These are phyloP conservation scores for Moesziomyces sp. DNA, from an alignment of 1,284 basidiomycete species.

Conservation along the genomic window DNA sequence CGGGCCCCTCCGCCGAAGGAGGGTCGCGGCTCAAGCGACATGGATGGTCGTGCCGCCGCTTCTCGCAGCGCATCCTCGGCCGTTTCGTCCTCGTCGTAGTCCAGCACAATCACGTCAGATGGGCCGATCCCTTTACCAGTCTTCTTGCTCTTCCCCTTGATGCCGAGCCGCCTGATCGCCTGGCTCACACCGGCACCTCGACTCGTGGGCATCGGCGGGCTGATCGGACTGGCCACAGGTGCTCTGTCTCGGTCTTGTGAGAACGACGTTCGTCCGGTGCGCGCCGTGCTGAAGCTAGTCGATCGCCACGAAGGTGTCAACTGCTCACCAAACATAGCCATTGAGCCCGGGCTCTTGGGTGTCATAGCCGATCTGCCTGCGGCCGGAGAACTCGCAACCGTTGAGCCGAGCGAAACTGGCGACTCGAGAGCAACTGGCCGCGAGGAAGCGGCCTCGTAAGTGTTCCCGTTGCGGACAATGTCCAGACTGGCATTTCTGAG, in stretches of 20 bases:
- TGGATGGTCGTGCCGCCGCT: slow-evolving; percentile 15
- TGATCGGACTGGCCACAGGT: slow-evolving; percentile 42
- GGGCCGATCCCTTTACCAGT: slow-evolving; percentile 37
- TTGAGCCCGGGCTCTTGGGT: slow-evolving; percentile 18
- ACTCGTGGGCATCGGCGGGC: slow-evolving; percentile 20
- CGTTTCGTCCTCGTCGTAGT: slow-evolving; percentile 8
- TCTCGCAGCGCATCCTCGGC: not conserved
- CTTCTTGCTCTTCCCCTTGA: slow-evolving; percentile 23
- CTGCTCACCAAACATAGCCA: slow-evolving; percentile 15
- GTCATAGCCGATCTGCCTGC: slow-evolving; percentile 4
- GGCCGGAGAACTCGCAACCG: slow-evolving; percentile 7
- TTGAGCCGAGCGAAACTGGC: slow-evolving; percentile 11
- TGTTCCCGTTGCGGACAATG: slow-evolving; percentile 10
- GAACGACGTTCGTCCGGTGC: slow-evolving; percentile 32
- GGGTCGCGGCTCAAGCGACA: slow-evolving; percentile 23
- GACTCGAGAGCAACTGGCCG: slow-evolving; percentile 1
- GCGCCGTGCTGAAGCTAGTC: slow-evolving; percentile 16
- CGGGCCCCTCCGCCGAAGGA: slow-evolving; percentile 28
- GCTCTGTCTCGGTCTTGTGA: slow-evolving; percentile 43
- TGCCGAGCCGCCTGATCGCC: slow-evolving; percentile 24
- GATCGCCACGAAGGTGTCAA: slow-evolving; percentile 35
- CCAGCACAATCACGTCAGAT: slow-evolving; percentile 13
- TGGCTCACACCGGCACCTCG: slow-evolving; percentile 13
- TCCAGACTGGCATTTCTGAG: slow-evolving; percentile 21
- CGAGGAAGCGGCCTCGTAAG: not conserved